These are phyloP conservation scores for Macrocybe gigantea DNA, from an alignment of 768 basidiomycete species.

Conservation along the genomic window DNA sequence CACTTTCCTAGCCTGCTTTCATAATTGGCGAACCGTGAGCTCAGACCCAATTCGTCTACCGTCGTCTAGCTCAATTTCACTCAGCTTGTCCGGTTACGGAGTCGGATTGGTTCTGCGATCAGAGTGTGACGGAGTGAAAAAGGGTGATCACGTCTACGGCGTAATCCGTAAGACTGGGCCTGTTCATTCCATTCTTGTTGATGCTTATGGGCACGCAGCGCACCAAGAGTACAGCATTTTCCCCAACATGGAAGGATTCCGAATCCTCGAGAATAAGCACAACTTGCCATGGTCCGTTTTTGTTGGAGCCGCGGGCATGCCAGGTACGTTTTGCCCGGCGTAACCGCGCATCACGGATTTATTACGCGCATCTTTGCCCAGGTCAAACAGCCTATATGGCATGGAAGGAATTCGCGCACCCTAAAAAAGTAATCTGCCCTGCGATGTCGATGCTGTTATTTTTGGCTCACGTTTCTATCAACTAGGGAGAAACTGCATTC, in stretches of 20 bases:
- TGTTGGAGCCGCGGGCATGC: conserved; percentile 49
- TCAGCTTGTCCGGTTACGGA: conserved; percentile 12
- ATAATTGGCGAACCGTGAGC: conserved; percentile 19
- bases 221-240: conserved; percentile 35
- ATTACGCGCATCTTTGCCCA: not conserved
- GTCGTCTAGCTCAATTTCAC: not conserved
- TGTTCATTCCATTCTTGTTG: conserved; percentile 19
- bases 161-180: conserved; percentile 8
- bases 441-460: too few species aligned
- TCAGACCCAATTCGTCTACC: not conserved
- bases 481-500: conserved; percentile 34
- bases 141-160: conserved; percentile 27
- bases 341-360: too few species aligned
- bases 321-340: conserved; percentile 26
- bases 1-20: conserved; percentile 6
- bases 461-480: not conserved
- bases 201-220: conserved; percentile 17
- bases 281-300: conserved; percentile 43
- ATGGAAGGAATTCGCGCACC: conserved; percentile 32
- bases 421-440: conserved; percentile 23
- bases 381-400: conserved; percentile 29
- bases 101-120: conserved; percentile 18
- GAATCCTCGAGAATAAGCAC: conserved; percentile 31
- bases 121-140: conserved; percentile 11
- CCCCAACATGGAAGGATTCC: conserved; percentile 12